These are phyloP conservation scores for Mentha longifolia DNA, from an alignment of 257 asterid genomes.

Conservation along the genomic window DNA sequence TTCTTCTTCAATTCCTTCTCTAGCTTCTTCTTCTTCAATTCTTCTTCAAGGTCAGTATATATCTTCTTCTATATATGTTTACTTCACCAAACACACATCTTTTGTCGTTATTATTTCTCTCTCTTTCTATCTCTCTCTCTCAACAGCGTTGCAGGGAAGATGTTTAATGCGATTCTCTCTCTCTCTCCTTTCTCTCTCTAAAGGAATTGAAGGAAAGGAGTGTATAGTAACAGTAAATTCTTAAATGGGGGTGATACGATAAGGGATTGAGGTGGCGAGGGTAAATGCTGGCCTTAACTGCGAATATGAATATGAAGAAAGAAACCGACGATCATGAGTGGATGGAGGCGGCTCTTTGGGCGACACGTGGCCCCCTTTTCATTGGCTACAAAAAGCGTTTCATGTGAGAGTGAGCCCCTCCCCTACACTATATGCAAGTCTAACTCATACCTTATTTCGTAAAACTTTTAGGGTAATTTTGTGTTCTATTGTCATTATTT, in stretches of 20 bases:
- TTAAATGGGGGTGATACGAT: conserved; percentile 22
- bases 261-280: conserved; percentile 10
- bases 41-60: too few relatives aligned
- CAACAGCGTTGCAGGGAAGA: background rate
- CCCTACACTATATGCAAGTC: too few relatives aligned
- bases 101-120: conserved; percentile 16
- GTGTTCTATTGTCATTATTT: too few relatives aligned
- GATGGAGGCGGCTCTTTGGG: conserved; percentile 9
- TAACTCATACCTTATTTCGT: too few relatives aligned
- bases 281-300: conserved; percentile 72
- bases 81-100: conserved; percentile 31
- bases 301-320: conserved; percentile 3
- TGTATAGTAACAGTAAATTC: conserved; percentile 27
- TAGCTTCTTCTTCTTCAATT: conserved; percentile 2
- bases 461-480: too few relatives aligned
- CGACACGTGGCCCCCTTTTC: conserved; percentile 45
- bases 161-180: conserved; percentile 27
- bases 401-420: conserved; percentile 11
- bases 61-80: background rate
- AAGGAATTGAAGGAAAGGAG: too few relatives aligned
- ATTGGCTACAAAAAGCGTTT: conserved; percentile 43
- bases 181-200: conserved; percentile 3
- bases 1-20: conserved; percentile 16
- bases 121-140: conserved; percentile 15
- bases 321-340: conserved; percentile 47